A percentile compares a stretch with the other conserved stretches of the same genome.
phyloP scores from a whole-genome alignment of 306 rosid genomes.

The Dryas alaskensis region DNA sequence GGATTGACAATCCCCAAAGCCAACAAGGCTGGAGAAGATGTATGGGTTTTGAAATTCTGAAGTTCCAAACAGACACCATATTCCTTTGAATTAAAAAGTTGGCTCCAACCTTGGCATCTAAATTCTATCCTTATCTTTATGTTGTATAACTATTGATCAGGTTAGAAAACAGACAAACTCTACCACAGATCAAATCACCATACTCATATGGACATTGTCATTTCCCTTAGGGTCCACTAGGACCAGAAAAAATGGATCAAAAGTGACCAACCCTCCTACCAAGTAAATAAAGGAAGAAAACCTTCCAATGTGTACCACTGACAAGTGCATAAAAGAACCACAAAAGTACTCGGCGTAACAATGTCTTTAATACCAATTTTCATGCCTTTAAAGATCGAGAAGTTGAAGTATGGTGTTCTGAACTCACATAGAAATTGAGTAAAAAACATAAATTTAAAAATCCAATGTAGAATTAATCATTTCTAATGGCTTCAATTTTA shows the following conservation, averaged over 20 bases:
- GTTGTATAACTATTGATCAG: background rate
- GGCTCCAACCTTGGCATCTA: background rate
- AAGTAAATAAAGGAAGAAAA: background rate
- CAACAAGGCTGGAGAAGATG: conserved; percentile 1
- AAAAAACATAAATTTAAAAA: no score
- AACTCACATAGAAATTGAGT: background rate
- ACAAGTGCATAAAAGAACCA: no score
- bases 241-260: background rate
- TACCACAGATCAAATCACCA: background rate
- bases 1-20: background rate
- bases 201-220: background rate
- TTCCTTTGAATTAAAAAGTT: background rate
- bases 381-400: no score
- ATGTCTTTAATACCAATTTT: no score
- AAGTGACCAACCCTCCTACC: background rate
- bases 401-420: no score
- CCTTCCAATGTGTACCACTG: no score
- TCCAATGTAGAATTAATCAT: background rate
- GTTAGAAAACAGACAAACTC: background rate
- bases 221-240: background rate
- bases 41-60: background rate
- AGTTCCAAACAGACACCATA: background rate
- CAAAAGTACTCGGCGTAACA: no score
- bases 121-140: background rate
- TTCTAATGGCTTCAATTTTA: conserved; percentile 2